Evolutionary conservation across 2,329 filamentous ascomycete species (phyloP).

Genomic region (Cytospora paraplurivora): DNA sequence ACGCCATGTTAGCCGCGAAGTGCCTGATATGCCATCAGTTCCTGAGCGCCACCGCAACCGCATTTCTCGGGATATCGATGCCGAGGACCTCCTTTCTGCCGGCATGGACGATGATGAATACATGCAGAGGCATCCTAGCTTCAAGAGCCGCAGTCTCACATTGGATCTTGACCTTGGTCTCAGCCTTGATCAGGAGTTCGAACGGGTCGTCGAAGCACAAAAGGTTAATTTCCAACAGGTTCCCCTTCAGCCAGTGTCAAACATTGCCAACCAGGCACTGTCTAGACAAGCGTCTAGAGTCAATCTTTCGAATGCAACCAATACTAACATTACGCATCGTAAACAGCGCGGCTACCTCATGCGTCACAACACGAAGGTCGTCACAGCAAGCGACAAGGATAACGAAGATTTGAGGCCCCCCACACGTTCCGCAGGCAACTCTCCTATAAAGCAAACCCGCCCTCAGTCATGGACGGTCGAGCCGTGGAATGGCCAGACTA

Average conservation of each 20-base stretch:
- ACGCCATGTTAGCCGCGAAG: constrained; percentile 79
- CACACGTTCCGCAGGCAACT: constrained; percentile 65
- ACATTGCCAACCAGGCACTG: constrained; percentile 20
- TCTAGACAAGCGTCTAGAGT: constrained; percentile 51
- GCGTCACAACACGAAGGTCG: constrained; percentile 97
- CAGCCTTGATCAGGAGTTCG: constrained; percentile 89
- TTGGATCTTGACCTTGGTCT: constrained; percentile 81
- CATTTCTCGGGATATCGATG: constrained; percentile 50
- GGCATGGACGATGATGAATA: constrained; percentile 43
- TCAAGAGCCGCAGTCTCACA: constrained; percentile 81
- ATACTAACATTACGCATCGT: constrained; percentile 62
- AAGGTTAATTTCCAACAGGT: constrained; percentile 71
- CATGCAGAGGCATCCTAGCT: constrained; percentile 67
- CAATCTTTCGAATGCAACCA: constrained; percentile 29
- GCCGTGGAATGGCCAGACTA: constrained; percentile 85
- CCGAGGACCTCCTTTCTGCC: constrained; percentile 39
- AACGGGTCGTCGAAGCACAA: constrained; percentile 92
- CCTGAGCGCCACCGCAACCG: constrained; percentile 62
- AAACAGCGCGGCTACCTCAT: constrained; percentile 97
- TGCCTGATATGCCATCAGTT: constrained; percentile 61
- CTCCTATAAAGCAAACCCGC: constrained; percentile 73
- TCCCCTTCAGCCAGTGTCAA: constrained; percentile 29
- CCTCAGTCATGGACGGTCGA: constrained; percentile 95
- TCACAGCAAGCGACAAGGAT: constrained; percentile 83
- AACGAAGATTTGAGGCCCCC: constrained; percentile 53